phyloP scores from a whole-genome alignment of 2,329 filamentous ascomycete species.

The Penicillium hesseltinei region DNA sequence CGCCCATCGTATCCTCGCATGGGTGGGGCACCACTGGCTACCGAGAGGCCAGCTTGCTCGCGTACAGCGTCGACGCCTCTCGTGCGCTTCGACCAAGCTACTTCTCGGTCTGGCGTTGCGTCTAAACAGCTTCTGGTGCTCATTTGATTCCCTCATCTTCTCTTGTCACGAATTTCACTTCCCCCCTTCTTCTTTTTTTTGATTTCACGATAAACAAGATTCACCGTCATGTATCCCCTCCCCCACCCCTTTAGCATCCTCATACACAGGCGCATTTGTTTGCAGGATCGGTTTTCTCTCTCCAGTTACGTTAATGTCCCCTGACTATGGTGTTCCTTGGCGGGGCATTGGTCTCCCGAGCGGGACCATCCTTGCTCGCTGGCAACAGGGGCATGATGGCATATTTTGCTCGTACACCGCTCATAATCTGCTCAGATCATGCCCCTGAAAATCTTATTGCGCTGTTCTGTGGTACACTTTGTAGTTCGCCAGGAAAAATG shows the following conservation, averaged over 20 bases:
- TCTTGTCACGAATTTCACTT: conserved; percentile 21
- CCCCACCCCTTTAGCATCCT: conserved; percentile 36
- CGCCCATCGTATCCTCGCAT: not conserved
- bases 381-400: conserved; percentile 14
- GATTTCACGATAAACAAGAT: conserved; percentile 47
- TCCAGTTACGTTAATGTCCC: conserved; percentile 26
- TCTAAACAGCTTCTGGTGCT: conserved; percentile 6
- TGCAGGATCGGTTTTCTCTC: conserved; percentile 31
- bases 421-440: conserved; percentile 9
- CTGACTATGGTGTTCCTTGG: conserved; percentile 13
- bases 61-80: not conserved
- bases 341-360: conserved; percentile 12
- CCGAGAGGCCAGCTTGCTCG: not conserved
- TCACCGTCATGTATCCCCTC: conserved; percentile 49
- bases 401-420: conserved; percentile 5
- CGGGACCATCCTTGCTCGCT: conserved; percentile 13
- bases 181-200: conserved; percentile 19
- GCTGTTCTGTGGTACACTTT: conserved; percentile 12
- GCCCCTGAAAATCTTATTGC: conserved; percentile 14
- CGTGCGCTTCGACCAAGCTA: not conserved
- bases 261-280: conserved; percentile 43
- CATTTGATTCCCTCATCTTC: conserved; percentile 10
- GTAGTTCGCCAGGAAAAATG: conserved; percentile 22
- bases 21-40: not conserved
- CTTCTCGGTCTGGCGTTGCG: not conserved